phyloP scores from a whole-genome alignment of 1,139 yeast genomes.

The Sugiyamaella grinbergsii region DNA sequence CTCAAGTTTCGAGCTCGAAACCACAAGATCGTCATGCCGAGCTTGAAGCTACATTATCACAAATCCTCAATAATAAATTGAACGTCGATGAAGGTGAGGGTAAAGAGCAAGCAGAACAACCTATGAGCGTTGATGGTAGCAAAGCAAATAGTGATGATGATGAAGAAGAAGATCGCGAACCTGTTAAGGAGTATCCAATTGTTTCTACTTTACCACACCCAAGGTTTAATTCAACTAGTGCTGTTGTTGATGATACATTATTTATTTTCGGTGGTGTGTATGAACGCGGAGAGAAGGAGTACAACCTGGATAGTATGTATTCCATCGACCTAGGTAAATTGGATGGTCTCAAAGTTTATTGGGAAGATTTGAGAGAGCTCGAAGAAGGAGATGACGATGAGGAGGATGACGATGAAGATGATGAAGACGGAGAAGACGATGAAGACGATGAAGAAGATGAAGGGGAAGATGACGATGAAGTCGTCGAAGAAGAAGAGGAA shows the following conservation, averaged over 20 bases:
- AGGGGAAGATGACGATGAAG: constrained; percentile 58
- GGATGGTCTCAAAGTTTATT: constrained; percentile 83
- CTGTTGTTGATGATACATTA: constrained; percentile 81
- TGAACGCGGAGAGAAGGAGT: constrained; percentile 87
- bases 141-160: constrained; percentile 34
- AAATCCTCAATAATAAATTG: constrained; percentile 61
- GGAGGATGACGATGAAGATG: constrained; percentile 56
- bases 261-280: constrained; percentile 92
- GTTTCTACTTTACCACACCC: constrained; percentile 75
- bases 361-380: constrained; percentile 79
- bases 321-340: constrained; percentile 81
- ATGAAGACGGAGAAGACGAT: constrained; percentile 53
- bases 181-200: constrained; percentile 55
- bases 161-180: constrained; percentile 45
- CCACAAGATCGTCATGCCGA: constrained; percentile 66
- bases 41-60: constrained; percentile 75
- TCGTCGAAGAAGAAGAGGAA: constrained; percentile 59
- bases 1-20: constrained; percentile 30
- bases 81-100: constrained; percentile 62
- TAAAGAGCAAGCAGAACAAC: constrained; percentile 45
- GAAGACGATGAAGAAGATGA: constrained; percentile 54
- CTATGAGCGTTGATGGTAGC: background rate
- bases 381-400: constrained; percentile 62
- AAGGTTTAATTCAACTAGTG: constrained; percentile 81
- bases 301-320: constrained; percentile 79